Evolutionary conservation across 2,329 filamentous ascomycete genomes (phyloP).

Genomic region (Neocatenulostroma microsporum): DNA sequence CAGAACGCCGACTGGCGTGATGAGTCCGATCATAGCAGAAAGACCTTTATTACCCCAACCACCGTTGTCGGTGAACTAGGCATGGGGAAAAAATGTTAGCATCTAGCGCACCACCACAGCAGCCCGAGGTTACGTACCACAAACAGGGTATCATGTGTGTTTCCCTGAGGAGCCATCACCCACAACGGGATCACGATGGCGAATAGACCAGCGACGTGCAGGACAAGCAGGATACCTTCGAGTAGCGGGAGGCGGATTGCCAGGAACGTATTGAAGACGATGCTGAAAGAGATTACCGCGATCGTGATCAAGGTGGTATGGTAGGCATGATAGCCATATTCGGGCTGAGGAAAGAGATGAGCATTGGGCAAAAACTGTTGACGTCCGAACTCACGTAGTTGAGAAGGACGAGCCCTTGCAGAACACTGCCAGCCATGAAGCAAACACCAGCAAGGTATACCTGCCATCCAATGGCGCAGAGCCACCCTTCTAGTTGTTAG

Average conservation of each 20-base stretch:
- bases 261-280: constrained; percentile 25
- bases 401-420: constrained; percentile 9
- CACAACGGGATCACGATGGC: constrained; percentile 22
- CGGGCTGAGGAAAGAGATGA: too few relatives aligned
- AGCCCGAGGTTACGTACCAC: too few relatives aligned
- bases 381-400: constrained; percentile 7
- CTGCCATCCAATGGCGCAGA: constrained; percentile 32
- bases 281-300: constrained; percentile 15
- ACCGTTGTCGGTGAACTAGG: constrained; percentile 17
- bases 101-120: too few relatives aligned
- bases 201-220: constrained; percentile 30
- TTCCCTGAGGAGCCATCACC: constrained; percentile 19
- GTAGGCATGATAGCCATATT: constrained; percentile 20
- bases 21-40: constrained; percentile 36
- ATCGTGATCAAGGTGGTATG: constrained; percentile 38
- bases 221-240: constrained; percentile 21
- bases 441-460: constrained; percentile 35
- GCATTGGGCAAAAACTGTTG: too few relatives aligned
- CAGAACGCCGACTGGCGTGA: not conserved
- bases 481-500: constrained; percentile 16
- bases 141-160: constrained; percentile 11
- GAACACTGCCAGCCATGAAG: constrained; percentile 33
- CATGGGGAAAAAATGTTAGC: too few relatives aligned
- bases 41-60: constrained; percentile 27
- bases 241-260: constrained; percentile 21